phyloP scores from a whole-genome alignment of 139 green algal genomes.

The Auxenochlorella protothecoides region DNA sequence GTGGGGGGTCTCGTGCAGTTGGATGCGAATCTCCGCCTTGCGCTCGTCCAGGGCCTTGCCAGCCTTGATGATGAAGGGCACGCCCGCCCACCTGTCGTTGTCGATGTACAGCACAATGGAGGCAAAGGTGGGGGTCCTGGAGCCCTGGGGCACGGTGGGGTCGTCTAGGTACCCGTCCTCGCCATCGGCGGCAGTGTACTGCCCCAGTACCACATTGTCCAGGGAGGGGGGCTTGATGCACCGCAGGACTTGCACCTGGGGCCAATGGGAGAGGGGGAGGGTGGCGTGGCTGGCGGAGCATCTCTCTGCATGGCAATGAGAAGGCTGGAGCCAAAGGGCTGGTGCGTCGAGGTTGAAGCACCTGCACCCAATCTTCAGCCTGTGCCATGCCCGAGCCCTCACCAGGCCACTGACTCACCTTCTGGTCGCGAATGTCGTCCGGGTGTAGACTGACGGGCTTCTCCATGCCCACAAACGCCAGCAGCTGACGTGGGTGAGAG shows the following conservation, averaged over 20 bases:
- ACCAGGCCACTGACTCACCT: constrained; percentile 33
- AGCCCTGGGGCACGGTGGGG: constrained; percentile 65
- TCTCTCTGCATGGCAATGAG: too few species aligned
- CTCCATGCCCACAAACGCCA: constrained; percentile 76
- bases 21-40: constrained; percentile 48
- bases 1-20: constrained; percentile 34
- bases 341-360: too few species aligned
- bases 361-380: too few species aligned
- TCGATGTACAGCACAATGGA: constrained; percentile 62
- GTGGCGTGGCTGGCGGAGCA: too few species aligned
- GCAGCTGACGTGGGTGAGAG: constrained; percentile 9
- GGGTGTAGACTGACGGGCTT: constrained; percentile 68
- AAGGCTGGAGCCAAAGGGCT: too few species aligned
- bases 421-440: constrained; percentile 94
- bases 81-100: constrained; percentile 85
- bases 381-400: too few species aligned
- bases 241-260: constrained; percentile 58
- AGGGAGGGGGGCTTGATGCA: constrained; percentile 48
- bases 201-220: constrained; percentile 76
- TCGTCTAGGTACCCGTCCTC: constrained; percentile 81
- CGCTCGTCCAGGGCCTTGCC: constrained; percentile 84
- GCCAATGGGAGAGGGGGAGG: neutral
- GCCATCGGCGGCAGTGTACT: constrained; percentile 63
- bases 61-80: constrained; percentile 89
- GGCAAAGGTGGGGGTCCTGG: constrained; percentile 83